These are phyloP conservation scores for Piromyces finnis DNA, from an alignment of 192 early-diverging fungal genomes.

Conservation along the genomic window DNA sequence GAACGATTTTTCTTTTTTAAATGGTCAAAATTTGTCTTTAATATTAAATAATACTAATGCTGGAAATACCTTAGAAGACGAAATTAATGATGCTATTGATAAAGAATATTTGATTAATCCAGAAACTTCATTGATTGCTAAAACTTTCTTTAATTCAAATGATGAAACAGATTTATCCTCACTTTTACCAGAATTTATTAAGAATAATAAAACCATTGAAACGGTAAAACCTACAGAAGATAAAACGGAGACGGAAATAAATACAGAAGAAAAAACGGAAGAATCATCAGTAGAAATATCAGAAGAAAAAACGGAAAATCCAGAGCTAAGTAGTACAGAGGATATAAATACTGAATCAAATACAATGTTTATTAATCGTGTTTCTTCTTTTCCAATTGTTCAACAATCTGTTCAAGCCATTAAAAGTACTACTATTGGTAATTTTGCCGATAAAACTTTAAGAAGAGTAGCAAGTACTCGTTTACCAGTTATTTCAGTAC, in stretches of 20 bases:
- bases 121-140: neutral
- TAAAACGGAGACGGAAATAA: no score
- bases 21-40: neutral
- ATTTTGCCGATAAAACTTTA: neutral
- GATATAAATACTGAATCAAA: neutral
- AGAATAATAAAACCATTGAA: neutral
- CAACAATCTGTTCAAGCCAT: neutral
- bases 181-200: neutral
- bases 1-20: neutral
- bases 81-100: neutral
- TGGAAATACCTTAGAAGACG: neutral
- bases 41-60: neutral
- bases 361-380: neutral
- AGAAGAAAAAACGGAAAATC: neutral
- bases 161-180: neutral
- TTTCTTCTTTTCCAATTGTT: neutral
- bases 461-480: neutral
- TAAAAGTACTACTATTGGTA: neutral
- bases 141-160: neutral
- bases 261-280: neutral
- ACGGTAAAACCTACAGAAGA: neutral
- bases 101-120: neutral
- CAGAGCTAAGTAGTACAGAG: neutral
- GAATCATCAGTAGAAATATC: neutral
- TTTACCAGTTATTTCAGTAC: neutral